These are phyloP conservation scores for Alternaria sp. DNA, from an alignment of 2,329 filamentous ascomycete genomes.

Conservation along the genomic window DNA sequence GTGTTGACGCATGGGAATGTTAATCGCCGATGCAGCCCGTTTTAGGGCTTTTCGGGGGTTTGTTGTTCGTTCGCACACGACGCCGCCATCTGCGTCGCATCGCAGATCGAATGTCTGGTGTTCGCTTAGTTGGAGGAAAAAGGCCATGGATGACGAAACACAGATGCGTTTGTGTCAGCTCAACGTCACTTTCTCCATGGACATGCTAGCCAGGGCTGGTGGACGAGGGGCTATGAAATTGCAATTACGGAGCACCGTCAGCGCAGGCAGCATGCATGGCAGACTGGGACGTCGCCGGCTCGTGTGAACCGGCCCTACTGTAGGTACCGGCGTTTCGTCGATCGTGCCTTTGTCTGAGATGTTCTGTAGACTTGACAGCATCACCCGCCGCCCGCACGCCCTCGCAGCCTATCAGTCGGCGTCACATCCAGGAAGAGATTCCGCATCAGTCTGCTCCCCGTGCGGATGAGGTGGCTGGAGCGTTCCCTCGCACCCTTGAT, in stretches of 20 bases:
- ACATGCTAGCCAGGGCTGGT: not conserved
- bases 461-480: constrained; percentile 7
- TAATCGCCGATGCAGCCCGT: constrained; percentile 13
- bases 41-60: not conserved
- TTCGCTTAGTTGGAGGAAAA: constrained; percentile 1
- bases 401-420: constrained; percentile 10
- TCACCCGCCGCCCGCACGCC: constrained; percentile 9
- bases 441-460: constrained; percentile 10
- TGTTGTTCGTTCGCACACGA: constrained; percentile 1
- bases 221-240: constrained; percentile 3
- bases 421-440: constrained; percentile 5
- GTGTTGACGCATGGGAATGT: not conserved
- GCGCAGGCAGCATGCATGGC: not conserved
- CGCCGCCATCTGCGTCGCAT: constrained; percentile 21
- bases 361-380: constrained; percentile 16
- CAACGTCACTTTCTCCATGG: not conserved
- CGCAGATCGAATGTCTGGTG: constrained; percentile 23
- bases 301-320: constrained; percentile 21
- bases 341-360: constrained; percentile 15
- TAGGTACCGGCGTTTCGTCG: constrained; percentile 18
- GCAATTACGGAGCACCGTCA: constrained; percentile 4
- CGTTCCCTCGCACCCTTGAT: not conserved
- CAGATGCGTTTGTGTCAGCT: not conserved
- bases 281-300: not conserved
- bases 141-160: not conserved